Conservation (phyloP, 2,329 filamentous ascomycete genomes). For the Diaporthe batatas region DNA sequence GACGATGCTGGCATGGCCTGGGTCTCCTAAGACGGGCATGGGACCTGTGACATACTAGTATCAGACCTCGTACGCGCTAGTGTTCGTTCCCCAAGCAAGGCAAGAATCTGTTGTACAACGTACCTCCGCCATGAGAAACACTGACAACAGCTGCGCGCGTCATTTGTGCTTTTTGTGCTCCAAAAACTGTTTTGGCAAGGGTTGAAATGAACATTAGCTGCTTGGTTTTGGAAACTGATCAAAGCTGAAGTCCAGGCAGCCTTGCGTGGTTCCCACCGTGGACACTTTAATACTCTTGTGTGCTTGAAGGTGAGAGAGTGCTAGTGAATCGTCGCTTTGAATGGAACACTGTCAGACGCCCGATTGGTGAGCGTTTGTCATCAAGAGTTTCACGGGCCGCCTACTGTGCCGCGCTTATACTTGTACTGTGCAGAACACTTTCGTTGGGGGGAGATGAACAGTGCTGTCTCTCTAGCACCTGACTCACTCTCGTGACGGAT, state of each 20-base stretch:
- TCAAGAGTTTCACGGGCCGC: slow-evolving; percentile 17
- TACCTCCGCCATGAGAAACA: slow-evolving; percentile 65
- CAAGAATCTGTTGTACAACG: slow-evolving; percentile 27
- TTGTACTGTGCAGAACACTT: background rate
- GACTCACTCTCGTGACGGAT: background rate
- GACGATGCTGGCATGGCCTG: slow-evolving; percentile 63
- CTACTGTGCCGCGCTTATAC: slow-evolving; percentile 18
- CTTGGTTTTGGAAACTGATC: background rate
- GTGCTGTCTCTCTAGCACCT: background rate
- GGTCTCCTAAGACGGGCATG: slow-evolving; percentile 70
- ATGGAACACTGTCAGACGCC: slow-evolving; percentile 1
- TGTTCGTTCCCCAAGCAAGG: background rate
- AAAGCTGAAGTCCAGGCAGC: background rate
- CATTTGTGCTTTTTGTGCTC: slow-evolving; percentile 49
- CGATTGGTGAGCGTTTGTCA: slow-evolving; percentile 35
- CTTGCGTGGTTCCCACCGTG: background rate
- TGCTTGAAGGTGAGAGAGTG: background rate
- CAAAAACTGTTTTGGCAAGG: background rate
- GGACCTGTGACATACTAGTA: slow-evolving; percentile 56
- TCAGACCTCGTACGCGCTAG: slow-evolving; percentile 2
- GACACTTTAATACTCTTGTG: slow-evolving; percentile 3
- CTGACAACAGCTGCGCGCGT: slow-evolving; percentile 59
- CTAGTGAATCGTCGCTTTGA: background rate
- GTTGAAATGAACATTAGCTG: slow-evolving; percentile 1
- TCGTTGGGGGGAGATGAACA: fast-evolving